Percentiles rank a stretch among this genome's conserved stretches.
phyloP scores from a whole-genome alignment of 108 stramenopile species.

The Hondaea fermentalgiana region DNA sequence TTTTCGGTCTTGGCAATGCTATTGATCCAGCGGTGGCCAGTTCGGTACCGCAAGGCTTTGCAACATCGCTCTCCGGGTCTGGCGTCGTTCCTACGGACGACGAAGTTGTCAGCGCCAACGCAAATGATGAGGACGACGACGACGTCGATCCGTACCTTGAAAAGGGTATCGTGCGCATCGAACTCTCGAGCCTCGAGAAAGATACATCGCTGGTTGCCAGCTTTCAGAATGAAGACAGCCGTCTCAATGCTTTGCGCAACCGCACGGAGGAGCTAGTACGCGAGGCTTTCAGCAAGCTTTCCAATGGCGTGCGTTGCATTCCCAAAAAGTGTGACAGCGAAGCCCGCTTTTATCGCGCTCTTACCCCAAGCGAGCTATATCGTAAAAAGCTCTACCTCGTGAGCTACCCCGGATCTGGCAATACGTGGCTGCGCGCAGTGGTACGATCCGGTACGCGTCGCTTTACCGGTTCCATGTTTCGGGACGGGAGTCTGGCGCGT shows the following conservation, averaged over 20 bases:
- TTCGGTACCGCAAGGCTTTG: background rate
- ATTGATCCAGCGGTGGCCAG: background rate
- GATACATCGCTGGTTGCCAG: background rate
- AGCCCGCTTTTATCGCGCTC: background rate
- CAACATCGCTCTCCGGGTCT: no score
- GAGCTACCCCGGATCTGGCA: background rate
- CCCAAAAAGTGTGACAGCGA: background rate
- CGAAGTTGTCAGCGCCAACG: no score
- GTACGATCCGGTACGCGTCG: background rate
- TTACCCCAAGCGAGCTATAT: background rate
- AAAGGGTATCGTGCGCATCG: background rate
- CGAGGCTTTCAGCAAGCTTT: background rate
- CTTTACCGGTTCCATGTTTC: background rate
- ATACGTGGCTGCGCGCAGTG: background rate
- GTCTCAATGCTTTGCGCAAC: background rate
- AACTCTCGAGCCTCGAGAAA: background rate
- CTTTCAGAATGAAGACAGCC: background rate
- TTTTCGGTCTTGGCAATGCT: background rate
- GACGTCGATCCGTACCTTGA: background rate
- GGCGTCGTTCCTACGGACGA: no score
- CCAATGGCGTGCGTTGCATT: background rate
- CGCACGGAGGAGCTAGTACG: background rate
- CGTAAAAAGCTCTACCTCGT: background rate
- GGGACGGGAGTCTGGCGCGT: background rate
- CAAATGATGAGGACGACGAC: background rate